Evolutionary conservation across 2,329 filamentous ascomycete species (phyloP), one percentile per base, ranked within the genome.

Genomic region (Hypoxylon sp.): DNA sequence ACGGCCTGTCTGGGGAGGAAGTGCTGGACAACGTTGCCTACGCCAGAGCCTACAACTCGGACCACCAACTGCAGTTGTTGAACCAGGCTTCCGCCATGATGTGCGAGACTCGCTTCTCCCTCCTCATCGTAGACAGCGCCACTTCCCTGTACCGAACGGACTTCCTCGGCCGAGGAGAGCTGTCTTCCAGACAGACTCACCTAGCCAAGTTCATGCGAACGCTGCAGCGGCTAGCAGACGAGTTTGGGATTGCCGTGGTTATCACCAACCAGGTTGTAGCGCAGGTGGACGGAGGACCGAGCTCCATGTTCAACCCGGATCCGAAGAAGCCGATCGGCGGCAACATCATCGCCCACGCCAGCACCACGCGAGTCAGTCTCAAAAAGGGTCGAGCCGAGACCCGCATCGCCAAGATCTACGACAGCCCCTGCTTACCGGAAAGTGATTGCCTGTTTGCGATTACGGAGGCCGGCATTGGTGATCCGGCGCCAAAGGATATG

Each of bases 181-280:
- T 99, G 26, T 97, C 92, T n/a, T 93, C 90, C 46, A 84, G 95
- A 63, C 95, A 99, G 73, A 92, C 88, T 2, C 91, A 96, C 74
- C 77, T 96, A 40, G 91, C 91, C 61, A 95, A 93, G 73, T 96
- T 96, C 72, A 89, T 96, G 89, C 86, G 91, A 50, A 92, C 86
- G 2, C 80, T 96, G 20, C 91, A 95, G 75, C 82, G 91, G 9
- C 82, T 95, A 20, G 87, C 87, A 3, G 87, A 90, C 67, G 87
- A 89, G 75, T 99, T 99, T 72, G 95, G 95, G 56, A 97, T 99
- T 67, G 95, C 95, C 0, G 95, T 99, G 6, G 92, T 99, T 68
- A 99, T 99, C 70, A 98, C 95, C 38, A 99, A 99, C 73, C 95
- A 99, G 75, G 95, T 99, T 24, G 96, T 99, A 35, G 95, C 95